A percentile compares a stretch with the other conserved stretches of the same genome.
These are phyloP conservation scores for Capsella rubella DNA, from an alignment of 441 rosid genomes.

Conservation along the genomic window DNA sequence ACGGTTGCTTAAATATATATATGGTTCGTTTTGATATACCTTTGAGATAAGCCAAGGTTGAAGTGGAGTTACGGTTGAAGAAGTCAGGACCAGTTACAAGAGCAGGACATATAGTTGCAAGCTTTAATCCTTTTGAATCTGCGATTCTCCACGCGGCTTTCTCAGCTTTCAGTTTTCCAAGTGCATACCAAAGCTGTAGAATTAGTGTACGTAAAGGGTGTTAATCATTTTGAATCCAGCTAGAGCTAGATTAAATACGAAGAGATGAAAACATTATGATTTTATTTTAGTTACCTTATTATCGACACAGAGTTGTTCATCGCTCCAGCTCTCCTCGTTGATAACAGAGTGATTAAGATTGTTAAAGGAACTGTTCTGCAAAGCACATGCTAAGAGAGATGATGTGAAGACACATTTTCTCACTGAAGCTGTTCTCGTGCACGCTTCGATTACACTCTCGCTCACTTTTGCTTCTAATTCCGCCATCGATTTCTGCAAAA, in stretches of 20 bases:
- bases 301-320: constrained; percentile 68
- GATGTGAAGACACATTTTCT: constrained; percentile 84
- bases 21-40: constrained; percentile 44
- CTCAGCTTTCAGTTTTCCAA: constrained; percentile 90
- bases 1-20: background rate
- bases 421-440: constrained; percentile 72
- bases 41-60: constrained; percentile 68
- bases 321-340: constrained; percentile 81
- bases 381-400: constrained; percentile 76
- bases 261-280: background rate
- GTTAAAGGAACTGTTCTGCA: constrained; percentile 52
- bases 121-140: constrained; percentile 57
- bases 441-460: constrained; percentile 81
- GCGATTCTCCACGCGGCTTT: constrained; percentile 78
- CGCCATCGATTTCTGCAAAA: constrained; percentile 55
- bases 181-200: constrained; percentile 86
- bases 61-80: constrained; percentile 58
- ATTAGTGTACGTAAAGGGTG: background rate
- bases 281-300: constrained; percentile 59
- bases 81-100: constrained; percentile 73
- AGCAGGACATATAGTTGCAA: constrained; percentile 76
- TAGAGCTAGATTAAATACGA: background rate
- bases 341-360: constrained; percentile 54
- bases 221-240: background rate
- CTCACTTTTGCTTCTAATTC: constrained; percentile 74